Conservation (phyloP, 2,329 filamentous ascomycete species). For the Penicillium sp. region DNA sequence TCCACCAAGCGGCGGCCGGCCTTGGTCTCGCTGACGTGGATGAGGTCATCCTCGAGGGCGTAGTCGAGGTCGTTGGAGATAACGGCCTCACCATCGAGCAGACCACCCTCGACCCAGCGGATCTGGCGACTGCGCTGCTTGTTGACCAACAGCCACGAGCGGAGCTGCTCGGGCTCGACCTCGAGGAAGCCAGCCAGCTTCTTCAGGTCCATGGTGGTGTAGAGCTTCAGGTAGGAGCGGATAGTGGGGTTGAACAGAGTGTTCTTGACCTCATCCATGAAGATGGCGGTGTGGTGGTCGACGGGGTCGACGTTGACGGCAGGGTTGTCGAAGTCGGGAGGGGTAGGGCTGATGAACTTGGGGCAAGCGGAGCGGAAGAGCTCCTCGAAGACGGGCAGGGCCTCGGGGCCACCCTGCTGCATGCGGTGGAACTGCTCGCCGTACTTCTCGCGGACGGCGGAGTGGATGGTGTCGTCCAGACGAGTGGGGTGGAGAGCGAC, state of each 20-base stretch:
- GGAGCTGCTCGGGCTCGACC: constrained; percentile 92
- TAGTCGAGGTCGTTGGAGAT: constrained; percentile 97
- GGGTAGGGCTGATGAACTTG: constrained; percentile 98
- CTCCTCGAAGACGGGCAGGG: constrained; percentile 96
- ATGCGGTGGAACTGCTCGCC: constrained; percentile 97
- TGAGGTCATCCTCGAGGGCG: constrained; percentile 93
- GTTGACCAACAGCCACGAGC: constrained; percentile 92
- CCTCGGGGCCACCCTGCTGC: constrained; percentile 93
- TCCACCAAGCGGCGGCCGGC: constrained; percentile 95
- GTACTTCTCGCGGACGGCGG: constrained; percentile 96
- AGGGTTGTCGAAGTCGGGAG: constrained; percentile 97
- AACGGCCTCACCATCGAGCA: constrained; percentile 90
- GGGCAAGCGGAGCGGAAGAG: constrained; percentile 97
- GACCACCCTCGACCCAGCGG: constrained; percentile 86
- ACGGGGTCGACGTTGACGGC: constrained; percentile 94
- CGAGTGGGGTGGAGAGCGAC: constrained; percentile 97
- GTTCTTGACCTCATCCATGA: constrained; percentile 99
- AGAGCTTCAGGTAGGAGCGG: constrained; percentile 97
- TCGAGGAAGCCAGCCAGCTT: constrained; percentile 98
- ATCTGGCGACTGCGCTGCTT: constrained; percentile 98
- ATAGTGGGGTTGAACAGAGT: constrained; percentile 98
- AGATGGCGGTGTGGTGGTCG: constrained; percentile 95
- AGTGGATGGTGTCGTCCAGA: constrained; percentile 98
- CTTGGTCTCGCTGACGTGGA: constrained; percentile 99
- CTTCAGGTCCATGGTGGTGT: constrained; percentile 99